Conservation (phyloP, 202 grass and related monocot species). For the Bolboschoenoplectus hybrid region DNA sequence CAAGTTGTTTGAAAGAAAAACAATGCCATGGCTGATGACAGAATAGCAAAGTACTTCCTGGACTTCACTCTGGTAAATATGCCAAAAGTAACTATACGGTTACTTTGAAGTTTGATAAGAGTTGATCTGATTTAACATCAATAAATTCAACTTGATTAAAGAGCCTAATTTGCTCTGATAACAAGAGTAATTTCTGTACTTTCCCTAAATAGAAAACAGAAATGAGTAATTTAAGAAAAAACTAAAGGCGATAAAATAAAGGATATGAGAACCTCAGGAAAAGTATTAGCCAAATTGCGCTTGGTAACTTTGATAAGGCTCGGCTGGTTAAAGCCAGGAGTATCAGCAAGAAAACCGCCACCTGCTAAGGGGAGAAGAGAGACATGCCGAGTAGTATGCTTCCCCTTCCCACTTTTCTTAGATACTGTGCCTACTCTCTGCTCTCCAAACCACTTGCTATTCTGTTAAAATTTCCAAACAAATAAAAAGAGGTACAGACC, state of each 20-base stretch:
- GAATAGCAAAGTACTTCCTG: neutral
- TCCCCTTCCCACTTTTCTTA: conserved; percentile 93
- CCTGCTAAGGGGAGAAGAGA: conserved; percentile 76
- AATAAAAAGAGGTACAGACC: neutral
- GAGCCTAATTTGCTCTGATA: neutral
- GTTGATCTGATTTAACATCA: neutral
- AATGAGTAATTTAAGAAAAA: conserved; percentile 31
- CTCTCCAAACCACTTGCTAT: conserved; percentile 97
- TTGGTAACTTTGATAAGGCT: conserved; percentile 92
- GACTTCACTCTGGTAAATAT: conserved; percentile 14
- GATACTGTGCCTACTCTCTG: conserved; percentile 92
- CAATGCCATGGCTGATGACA: neutral
- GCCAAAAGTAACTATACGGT: neutral
- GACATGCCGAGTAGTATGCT: conserved; percentile 90
- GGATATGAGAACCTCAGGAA: conserved; percentile 62
- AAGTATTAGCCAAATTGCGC: conserved; percentile 69
- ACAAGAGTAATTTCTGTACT: neutral
- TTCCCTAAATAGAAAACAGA: neutral
- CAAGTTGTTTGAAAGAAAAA: neutral
- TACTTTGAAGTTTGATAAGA: neutral
- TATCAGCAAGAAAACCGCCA: conserved; percentile 91
- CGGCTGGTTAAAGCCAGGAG: conserved; percentile 95
- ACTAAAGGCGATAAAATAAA: neutral
- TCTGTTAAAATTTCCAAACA: conserved; percentile 42
- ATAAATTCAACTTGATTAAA: conserved; percentile 11